Conservation (phyloP, 805 yeast species). For the Starmerella floris region DNA sequence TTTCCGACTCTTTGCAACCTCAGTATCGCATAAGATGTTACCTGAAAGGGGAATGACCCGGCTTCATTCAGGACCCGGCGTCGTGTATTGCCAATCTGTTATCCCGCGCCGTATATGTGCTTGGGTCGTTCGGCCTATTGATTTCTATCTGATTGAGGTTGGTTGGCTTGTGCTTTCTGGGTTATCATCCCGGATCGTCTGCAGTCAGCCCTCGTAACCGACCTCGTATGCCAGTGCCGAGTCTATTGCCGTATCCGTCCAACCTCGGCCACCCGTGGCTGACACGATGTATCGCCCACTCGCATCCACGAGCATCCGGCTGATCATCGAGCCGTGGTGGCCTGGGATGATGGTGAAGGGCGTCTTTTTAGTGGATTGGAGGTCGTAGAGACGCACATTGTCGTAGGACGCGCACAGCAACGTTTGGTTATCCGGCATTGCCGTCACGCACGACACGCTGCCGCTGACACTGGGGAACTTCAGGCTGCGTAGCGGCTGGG, state of each 20-base stretch:
- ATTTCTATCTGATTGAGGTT: no score
- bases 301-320: slow-evolving; percentile 69
- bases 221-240: slow-evolving; percentile 57
- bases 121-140: no score
- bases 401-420: slow-evolving; percentile 81
- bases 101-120: no score
- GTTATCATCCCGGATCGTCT: no score
- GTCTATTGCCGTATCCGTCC: slow-evolving; percentile 73
- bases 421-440: slow-evolving; percentile 71
- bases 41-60: no score
- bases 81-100: no score
- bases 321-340: slow-evolving; percentile 83
- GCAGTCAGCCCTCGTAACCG: neutral
- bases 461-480: slow-evolving; percentile 82
- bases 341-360: slow-evolving; percentile 92
- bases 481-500: slow-evolving; percentile 44
- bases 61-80: no score
- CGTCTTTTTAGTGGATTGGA: slow-evolving; percentile 32
- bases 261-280: slow-evolving; percentile 89
- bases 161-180: no score
- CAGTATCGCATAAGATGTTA: no score
- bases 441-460: slow-evolving; percentile 65
- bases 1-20: no score
- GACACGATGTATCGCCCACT: slow-evolving; percentile 78
- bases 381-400: slow-evolving; percentile 75